Base-by-base conservation (phyloP, 441 rosid genomes). In the Pelargonium australe region DNA sequence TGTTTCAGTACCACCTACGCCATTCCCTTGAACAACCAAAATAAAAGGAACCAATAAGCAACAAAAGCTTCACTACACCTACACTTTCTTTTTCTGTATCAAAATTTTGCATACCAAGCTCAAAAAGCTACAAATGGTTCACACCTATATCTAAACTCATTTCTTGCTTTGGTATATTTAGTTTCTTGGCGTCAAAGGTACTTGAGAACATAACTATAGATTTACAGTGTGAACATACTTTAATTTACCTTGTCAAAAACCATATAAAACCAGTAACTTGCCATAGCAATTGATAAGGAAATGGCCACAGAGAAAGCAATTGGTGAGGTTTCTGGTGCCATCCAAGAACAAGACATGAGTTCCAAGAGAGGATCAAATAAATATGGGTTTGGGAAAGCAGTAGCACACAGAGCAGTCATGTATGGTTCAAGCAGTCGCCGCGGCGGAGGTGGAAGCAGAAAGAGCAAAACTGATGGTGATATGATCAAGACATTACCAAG, bases 381-480 rank as follows among this genome's bases (percentile, higher is more conserved):
- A 25, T 75, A 73, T 49, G 74, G 70, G 11, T 80, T 86, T 14
- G 84, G 85, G 44, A 83, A 76, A 79, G 88, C 84, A 7, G 76
- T 85, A 7, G 88, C 88, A 40, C 83, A 71, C 31, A 81, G 90
- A 76, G 87, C 90, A 16, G 41, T 86, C 41, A 60, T 23, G 63
- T 73, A 77, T 11, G 3, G 82, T 68, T 73, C 83, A 17, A 72
- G 79, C 72, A 74, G 78, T 68, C 80, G 79, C 68, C 67, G 75
- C 10, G 61, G 63, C n/a, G n/a, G n/a, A 28, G 31, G 31, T 16
- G 76, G 78, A 69, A 65, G 76, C 74, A 77, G 77, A 79, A 80
- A 71, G 79, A 75, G 69, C 65, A 79, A 75, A 66, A 69, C 43
- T 53, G 67, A 40, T 23, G 37, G 64, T 49, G 80, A 81, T 16